Evolutionary conservation across 2,329 filamentous ascomycete species (phyloP).

Genomic region (Fusarium nodosum): DNA sequence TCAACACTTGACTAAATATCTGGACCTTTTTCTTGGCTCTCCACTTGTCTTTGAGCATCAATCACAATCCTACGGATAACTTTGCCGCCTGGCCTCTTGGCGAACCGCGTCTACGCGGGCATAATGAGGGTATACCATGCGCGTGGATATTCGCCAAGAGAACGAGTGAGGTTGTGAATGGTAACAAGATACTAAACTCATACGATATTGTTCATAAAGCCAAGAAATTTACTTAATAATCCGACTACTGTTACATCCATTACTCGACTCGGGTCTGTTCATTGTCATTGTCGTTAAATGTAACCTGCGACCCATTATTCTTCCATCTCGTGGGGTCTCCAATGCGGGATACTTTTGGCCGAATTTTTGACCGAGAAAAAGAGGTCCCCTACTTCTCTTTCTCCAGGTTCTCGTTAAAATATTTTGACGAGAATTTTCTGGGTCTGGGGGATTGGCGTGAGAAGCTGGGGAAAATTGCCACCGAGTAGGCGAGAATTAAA

Average conservation of each 20-base stretch:
- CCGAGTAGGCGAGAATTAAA: background rate
- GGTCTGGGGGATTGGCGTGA: conserved; percentile 23
- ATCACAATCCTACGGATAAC: conserved; percentile 4
- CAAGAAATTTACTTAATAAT: background rate
- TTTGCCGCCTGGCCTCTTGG: conserved; percentile 17
- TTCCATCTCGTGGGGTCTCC: conserved; percentile 2
- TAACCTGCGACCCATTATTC: conserved; percentile 18
- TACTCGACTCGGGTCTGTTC: background rate
- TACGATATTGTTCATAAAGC: background rate
- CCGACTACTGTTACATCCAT: background rate
- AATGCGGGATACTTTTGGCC: conserved; percentile 21
- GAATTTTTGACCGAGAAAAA: conserved; percentile 25
- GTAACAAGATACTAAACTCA: background rate
- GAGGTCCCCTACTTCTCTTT: background rate
- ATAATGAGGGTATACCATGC: conserved; percentile 30
- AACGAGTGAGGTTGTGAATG: background rate
- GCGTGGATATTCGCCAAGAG: conserved; percentile 8
- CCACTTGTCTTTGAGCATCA: background rate
- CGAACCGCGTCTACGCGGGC: conserved; percentile 28
- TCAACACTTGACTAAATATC: background rate
- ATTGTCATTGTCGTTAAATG: conserved; percentile 6
- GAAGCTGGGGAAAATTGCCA: conserved; percentile 31
- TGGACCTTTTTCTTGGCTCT: conserved; percentile 11
- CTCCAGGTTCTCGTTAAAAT: conserved; percentile 13
- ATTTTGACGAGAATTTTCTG: conserved; percentile 19